A percentile compares a stretch with the other conserved stretches of the same genome.
Evolutionary conservation across 495 filamentous ascomycete species (phyloP).

Genomic region (Amniculicola lignicola): DNA sequence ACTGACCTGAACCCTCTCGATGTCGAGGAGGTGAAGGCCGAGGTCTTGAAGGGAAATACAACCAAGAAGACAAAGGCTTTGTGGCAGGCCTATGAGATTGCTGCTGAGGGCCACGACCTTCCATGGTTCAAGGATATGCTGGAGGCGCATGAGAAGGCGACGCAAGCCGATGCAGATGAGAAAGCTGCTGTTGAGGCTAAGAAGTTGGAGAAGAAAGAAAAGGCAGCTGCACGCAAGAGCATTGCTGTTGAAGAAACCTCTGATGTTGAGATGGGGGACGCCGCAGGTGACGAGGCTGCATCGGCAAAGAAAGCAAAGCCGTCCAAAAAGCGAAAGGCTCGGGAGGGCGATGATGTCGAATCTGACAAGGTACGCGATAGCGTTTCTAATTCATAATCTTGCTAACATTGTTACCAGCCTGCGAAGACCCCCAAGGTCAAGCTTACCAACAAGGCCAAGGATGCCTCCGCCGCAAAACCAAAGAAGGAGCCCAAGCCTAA

Average conservation of each 20-base stretch:
- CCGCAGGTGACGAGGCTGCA: slow-evolving; percentile 47
- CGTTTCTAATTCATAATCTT: neutral
- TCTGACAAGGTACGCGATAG: slow-evolving; percentile 57
- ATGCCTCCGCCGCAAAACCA: slow-evolving; percentile 46
- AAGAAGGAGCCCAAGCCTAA: slow-evolving; percentile 47
- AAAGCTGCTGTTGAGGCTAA: slow-evolving; percentile 46
- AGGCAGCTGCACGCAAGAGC: slow-evolving; percentile 47
- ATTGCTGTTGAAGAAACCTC: slow-evolving; percentile 54
- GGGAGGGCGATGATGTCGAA: slow-evolving; percentile 58
- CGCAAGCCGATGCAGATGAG: slow-evolving; percentile 56
- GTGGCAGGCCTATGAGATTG: slow-evolving; percentile 68
- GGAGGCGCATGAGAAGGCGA: slow-evolving; percentile 54
- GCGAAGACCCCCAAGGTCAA: slow-evolving; percentile 63
- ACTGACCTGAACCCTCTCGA: slow-evolving; percentile 71
- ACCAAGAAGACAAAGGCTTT: slow-evolving; percentile 66
- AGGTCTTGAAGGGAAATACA: slow-evolving; percentile 55
- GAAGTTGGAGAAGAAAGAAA: slow-evolving; percentile 58
- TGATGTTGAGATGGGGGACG: slow-evolving; percentile 77
- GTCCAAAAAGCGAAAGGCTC: slow-evolving; percentile 67
- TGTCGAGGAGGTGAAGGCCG: slow-evolving; percentile 59
- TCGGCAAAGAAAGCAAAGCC: slow-evolving; percentile 57
- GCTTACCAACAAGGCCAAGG: slow-evolving; percentile 45
- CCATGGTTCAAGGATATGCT: slow-evolving; percentile 75
- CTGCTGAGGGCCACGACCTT: slow-evolving; percentile 66
- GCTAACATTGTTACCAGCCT: slow-evolving; percentile 40